Evolutionary conservation across 208 protist genomes (phyloP).

Genomic region (Herpetomonas muscarum): DNA sequence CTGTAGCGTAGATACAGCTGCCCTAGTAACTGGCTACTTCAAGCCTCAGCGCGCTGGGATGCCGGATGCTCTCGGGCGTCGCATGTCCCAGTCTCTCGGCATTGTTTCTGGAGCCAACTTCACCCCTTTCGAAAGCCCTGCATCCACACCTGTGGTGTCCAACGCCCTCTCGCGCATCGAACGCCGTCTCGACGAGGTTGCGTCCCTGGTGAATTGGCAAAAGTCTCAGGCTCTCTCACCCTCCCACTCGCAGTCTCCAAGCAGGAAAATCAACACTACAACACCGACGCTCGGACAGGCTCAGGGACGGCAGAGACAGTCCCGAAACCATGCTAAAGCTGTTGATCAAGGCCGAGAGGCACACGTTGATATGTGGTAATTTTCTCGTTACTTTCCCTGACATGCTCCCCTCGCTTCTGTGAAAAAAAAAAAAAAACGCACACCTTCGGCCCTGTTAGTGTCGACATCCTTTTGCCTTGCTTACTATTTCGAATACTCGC

Average conservation of each 20-base stretch:
- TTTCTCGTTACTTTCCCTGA: not conserved
- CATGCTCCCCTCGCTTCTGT: no score
- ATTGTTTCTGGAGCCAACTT: slow-evolving; percentile 4
- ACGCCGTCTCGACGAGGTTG: slow-evolving; percentile 59
- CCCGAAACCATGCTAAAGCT: slow-evolving; percentile 17
- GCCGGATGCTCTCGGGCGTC: slow-evolving; percentile 1
- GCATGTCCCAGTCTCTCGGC: not conserved
- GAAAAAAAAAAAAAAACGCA: no score
- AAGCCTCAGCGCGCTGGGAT: slow-evolving; percentile 21
- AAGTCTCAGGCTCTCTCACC: slow-evolving; percentile 19
- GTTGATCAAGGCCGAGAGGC: slow-evolving; percentile 12
- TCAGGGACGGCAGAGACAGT: slow-evolving; percentile 12
- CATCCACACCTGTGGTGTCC: slow-evolving; percentile 35
- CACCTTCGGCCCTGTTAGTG: no score
- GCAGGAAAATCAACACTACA: not conserved
- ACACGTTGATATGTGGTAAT: slow-evolving; percentile 22
- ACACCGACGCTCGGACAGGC: no score
- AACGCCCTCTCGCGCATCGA: slow-evolving; percentile 65
- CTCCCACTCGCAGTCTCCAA: slow-evolving; percentile 2
- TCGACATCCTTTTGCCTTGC: no score
- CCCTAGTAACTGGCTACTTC: slow-evolving; percentile 55
- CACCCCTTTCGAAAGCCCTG: slow-evolving; percentile 17
- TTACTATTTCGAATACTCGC: no score
- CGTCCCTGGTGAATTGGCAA: slow-evolving; percentile 55
- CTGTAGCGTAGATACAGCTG: slow-evolving; percentile 44